Base-by-base conservation (phyloP, 129 eudicot species). In the Flaveria brownii region DNA sequence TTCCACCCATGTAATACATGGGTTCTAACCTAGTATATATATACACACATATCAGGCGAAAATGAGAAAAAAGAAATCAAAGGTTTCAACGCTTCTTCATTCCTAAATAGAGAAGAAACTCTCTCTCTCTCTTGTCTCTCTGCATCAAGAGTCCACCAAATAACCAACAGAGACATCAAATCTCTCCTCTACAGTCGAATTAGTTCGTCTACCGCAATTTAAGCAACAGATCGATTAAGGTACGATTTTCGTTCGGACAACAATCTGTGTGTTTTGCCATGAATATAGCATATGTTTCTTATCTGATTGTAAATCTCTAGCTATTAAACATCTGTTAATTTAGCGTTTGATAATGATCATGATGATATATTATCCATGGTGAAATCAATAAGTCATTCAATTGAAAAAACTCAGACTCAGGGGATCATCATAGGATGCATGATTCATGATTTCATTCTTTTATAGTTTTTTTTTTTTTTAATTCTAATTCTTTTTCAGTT, bases 31-130 rank as follows among this genome's bases (percentile, higher is more conserved):
- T n/a, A 36, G 0, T 5, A 33, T 36, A 36, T 36, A 36, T 5
- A 36, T 1, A 36, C 41, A 36, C 41, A 5, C 7, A 36, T 33
- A 33, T 33, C 39, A 36, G 23, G 23, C 2, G 26, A 18, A 56
- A 8, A 20, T 17, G 12, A 56, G 14, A 26, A 30, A 26, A 62
- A 62, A 2, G 6, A 36, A 2, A 30, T 15, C 11, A 20, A 63
- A 63, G 30, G 6, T 15, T 63, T 63, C 69, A 63, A 63, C 69
- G 46, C 45, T 63, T 36, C 41, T 30, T 30, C 18, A 63, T 63
- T 8, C 11, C 15, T 63, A 63, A 30, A 63, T 33, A 26, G 22
- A 33, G 22, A 14, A 63, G 7, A 62, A 63, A 6, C 67, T 26
- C 17, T 60, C 2, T 26, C 17, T 60, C 2, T 10, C 8, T 61